Base-by-base conservation (phyloP, 768 basidiomycete genomes). In the Boletus rex-veris region DNA sequence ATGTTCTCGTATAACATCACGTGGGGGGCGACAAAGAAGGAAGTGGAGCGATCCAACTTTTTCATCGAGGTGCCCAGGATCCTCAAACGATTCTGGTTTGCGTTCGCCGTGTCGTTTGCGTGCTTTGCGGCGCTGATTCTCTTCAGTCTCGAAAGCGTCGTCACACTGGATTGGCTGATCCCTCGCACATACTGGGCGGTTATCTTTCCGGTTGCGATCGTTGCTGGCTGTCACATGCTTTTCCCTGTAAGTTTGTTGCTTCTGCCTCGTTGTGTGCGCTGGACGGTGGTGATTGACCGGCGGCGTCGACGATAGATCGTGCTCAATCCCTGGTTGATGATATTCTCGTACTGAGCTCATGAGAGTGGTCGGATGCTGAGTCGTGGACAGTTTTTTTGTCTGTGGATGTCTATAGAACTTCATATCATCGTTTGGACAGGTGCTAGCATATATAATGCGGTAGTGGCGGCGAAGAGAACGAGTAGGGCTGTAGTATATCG, bases 41-140 rank as follows among this genome's bases (percentile, higher is more conserved):
- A 90, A 68, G 90, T 95, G 37, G 87, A 93, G 67, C 79, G 82
- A 31, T 90, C 88, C 21, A 95, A 94, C 67, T 93, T 96, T 75
- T 93, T 90, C 80, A 81, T 87, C 47, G 92, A 96, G 66, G 83
- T 93, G 12, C 93, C 93, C 2, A 81, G 82, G 52, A 92, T 95
- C 65, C 74, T 86, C 64, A 83, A 83, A 58, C 85, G 91, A 4
- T 95, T 90, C 74, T 84, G 87, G 77, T 62, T 82, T 44, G 79
- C 81, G 40, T 76, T 90, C 57, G 53, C 80, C 18, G 51, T 89
- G 19, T 84, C 80, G 43, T 73, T 83, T 58, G 51, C 76, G 16
- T 57, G 75, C 11, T 74, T 86, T 55, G 76, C 71, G 9, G 75
- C 68, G 41, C 85, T 92, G 66, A 68, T 83, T 52, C 58, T 93